These are phyloP conservation scores for Fomes fomentarius DNA, from an alignment of 1,284 basidiomycete species.

Conservation along the genomic window DNA sequence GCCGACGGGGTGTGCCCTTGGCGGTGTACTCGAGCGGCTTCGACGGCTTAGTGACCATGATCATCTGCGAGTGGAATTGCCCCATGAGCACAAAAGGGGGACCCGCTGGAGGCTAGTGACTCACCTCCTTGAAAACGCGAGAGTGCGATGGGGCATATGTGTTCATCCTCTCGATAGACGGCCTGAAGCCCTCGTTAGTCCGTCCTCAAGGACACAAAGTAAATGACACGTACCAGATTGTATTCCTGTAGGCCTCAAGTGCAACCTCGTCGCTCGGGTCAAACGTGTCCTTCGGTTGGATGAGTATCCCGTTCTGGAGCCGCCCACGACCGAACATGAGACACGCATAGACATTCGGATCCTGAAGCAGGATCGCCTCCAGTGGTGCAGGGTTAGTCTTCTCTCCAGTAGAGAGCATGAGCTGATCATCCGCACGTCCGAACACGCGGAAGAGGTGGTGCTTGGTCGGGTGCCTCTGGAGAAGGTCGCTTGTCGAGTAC, in stretches of 20 bases:
- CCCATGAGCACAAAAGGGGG: neutral
- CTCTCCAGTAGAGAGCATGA: conserved; percentile 54
- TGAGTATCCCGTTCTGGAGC: conserved; percentile 39
- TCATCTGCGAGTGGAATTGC: conserved; percentile 30
- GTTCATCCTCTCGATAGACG: conserved; percentile 40
- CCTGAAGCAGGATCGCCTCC: conserved; percentile 33
- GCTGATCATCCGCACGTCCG: conserved; percentile 54
- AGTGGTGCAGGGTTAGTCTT: conserved; percentile 43
- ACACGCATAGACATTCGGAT: conserved; percentile 30
- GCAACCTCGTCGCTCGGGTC: conserved; percentile 28
- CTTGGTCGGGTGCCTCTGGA: conserved; percentile 48
- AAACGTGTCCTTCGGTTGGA: conserved; percentile 29
- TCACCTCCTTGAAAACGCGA: conserved; percentile 39
- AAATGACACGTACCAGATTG: conserved; percentile 32
- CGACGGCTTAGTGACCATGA: conserved; percentile 28
- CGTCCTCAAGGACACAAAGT: too few relatives aligned
- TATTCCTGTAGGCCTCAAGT: conserved; percentile 30
- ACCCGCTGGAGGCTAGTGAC: neutral
- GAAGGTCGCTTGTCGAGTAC: conserved; percentile 45
- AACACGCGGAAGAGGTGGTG: conserved; percentile 46
- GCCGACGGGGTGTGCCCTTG: conserved; percentile 35
- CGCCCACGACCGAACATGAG: conserved; percentile 44
- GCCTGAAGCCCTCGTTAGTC: conserved; percentile 34
- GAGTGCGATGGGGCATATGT: conserved; percentile 41
- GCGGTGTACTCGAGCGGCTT: conserved; percentile 38